These are phyloP conservation scores for Coffea humblotiana DNA, from an alignment of 305 asterid species.

Conservation along the genomic window DNA sequence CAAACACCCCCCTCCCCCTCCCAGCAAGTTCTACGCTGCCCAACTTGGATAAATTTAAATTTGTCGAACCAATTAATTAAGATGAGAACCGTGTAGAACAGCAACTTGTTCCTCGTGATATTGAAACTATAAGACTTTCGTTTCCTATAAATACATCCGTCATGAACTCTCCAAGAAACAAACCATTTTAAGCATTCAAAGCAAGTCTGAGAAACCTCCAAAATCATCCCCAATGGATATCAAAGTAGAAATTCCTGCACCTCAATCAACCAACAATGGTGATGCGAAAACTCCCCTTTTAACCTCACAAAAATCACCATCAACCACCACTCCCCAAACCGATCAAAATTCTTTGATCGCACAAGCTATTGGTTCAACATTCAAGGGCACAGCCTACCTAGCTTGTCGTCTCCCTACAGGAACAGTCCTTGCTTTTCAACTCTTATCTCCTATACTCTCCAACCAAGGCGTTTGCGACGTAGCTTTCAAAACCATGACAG, in stretches of 20 bases:
- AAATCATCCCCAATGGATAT: background rate
- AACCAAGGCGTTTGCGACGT: constrained; percentile 71
- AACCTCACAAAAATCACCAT: background rate
- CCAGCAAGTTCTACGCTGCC: no score
- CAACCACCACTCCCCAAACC: background rate
- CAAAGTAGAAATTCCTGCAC: constrained; percentile 10
- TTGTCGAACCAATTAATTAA: no score
- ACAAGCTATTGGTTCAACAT: constrained; percentile 75
- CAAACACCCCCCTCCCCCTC: no score
- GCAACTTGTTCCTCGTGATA: no score
- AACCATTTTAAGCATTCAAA: no score
- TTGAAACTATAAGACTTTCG: no score
- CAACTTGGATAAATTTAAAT: no score
- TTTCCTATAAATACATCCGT: no score
- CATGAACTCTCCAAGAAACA: no score
- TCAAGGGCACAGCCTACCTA: constrained; percentile 69
- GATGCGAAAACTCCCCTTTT: constrained; percentile 11
- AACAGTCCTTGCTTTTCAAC: constrained; percentile 68
- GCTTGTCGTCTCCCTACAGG: constrained; percentile 89
- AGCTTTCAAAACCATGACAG: constrained; percentile 45
- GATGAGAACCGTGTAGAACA: no score
- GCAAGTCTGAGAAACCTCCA: background rate
- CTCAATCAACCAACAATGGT: background rate
- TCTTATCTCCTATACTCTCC: constrained; percentile 68
- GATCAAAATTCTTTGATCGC: background rate